A percentile compares a stretch with the other conserved stretches of the same genome.
Conservation (phyloP, 2,329 filamentous ascomycete species). For the Colletotrichum sublineola region DNA sequence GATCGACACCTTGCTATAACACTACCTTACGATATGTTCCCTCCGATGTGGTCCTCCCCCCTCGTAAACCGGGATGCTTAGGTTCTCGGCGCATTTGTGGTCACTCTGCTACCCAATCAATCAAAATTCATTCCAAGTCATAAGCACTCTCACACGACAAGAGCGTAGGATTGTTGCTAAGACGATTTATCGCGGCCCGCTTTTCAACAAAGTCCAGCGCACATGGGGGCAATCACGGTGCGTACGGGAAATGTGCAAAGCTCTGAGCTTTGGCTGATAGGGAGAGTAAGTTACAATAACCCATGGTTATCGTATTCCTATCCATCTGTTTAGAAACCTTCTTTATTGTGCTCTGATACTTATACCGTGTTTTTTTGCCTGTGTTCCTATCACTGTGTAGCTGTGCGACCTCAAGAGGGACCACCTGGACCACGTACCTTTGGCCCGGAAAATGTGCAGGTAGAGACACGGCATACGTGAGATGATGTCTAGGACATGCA, state of each 20-base stretch:
- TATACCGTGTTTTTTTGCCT: too few species aligned
- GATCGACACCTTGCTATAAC: conserved; percentile 8
- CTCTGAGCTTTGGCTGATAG: too few species aligned
- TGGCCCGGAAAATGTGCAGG: neutral
- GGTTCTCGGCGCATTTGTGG: neutral
- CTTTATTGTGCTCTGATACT: too few species aligned
- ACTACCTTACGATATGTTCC: neutral
- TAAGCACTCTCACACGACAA: neutral
- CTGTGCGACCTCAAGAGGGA: too few species aligned
- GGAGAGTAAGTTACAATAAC: too few species aligned
- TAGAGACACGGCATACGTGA: neutral
- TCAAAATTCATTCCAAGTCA: neutral
- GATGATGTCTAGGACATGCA: conserved; percentile 21
- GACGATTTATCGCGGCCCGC: conserved; percentile 18
- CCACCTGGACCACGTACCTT: too few species aligned
- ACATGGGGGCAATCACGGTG: conserved; percentile 8
- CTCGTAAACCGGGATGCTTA: neutral
- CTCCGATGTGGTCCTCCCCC: neutral
- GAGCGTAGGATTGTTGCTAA: neutral
- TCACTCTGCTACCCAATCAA: neutral
- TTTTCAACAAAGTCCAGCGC: conserved; percentile 1
- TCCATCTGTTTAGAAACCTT: too few species aligned
- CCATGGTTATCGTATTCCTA: too few species aligned
- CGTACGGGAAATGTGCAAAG: too few species aligned
- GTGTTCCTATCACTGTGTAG: too few species aligned